Conservation (phyloP, 352 stramenopile genomes). For the Pseudoperonospora humuli region DNA sequence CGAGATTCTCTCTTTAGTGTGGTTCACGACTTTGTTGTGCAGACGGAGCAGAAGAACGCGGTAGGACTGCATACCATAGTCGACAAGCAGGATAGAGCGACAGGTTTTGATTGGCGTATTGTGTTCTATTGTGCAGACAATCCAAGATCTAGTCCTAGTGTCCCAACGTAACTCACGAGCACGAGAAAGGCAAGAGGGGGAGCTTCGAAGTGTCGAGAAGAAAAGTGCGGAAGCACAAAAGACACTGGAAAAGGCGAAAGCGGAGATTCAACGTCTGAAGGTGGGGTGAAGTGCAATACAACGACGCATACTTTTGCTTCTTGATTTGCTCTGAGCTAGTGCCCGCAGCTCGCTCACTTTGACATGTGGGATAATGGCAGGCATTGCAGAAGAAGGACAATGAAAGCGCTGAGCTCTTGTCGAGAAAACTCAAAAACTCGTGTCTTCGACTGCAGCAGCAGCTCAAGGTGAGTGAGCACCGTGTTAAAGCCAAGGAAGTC, state of each 20-base stretch:
- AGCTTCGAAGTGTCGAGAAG: slow-evolving; percentile 39
- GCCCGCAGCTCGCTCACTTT: slow-evolving; percentile 2
- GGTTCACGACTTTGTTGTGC: slow-evolving; percentile 53
- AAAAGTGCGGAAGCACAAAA: slow-evolving; percentile 37
- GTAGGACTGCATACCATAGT: slow-evolving; percentile 15
- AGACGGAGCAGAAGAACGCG: slow-evolving; percentile 64
- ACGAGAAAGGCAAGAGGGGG: slow-evolving; percentile 36
- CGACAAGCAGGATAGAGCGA: not conserved
- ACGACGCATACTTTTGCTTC: slow-evolving; percentile 5
- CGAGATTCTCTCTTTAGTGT: slow-evolving; percentile 43
- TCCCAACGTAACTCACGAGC: slow-evolving; percentile 54
- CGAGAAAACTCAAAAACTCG: slow-evolving; percentile 56
- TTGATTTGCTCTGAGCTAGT: slow-evolving; percentile 1
- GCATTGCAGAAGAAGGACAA: slow-evolving; percentile 36
- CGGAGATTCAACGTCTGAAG: slow-evolving; percentile 51
- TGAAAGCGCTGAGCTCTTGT: slow-evolving; percentile 37
- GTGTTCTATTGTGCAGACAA: slow-evolving; percentile 33
- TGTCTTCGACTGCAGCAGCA: slow-evolving; percentile 70
- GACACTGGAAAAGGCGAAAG: slow-evolving; percentile 40
- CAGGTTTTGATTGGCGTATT: slow-evolving; percentile 1
- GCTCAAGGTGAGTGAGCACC: slow-evolving; percentile 80
- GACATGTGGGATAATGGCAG: slow-evolving; percentile 17
- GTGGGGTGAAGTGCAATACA: slow-evolving; percentile 16
- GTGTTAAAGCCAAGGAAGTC: slow-evolving; percentile 81
- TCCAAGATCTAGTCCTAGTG: slow-evolving; percentile 68